phyloP scores from a whole-genome alignment of 2,329 filamentous ascomycete species.

The Talaromyces atroroseus region DNA sequence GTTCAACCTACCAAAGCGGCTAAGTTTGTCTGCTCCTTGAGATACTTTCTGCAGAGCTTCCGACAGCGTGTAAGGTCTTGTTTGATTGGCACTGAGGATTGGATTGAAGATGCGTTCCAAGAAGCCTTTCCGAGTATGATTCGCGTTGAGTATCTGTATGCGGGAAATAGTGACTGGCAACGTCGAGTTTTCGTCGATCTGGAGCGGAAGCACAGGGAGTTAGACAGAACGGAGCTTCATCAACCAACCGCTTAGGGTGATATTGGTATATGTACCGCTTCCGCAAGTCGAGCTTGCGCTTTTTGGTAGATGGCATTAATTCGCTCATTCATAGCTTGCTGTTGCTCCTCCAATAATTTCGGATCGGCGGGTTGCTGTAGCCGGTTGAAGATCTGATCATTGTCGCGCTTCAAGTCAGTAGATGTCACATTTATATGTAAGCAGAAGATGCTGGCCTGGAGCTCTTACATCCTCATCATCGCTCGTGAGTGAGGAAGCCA shows the following conservation, averaged over 20 bases:
- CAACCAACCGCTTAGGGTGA: not conserved
- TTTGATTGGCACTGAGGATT: constrained; percentile 63
- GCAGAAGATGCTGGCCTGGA: not conserved
- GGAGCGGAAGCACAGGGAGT: constrained; percentile 7
- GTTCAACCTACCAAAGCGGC: constrained; percentile 63
- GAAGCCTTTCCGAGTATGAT: constrained; percentile 76
- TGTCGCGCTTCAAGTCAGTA: not conserved
- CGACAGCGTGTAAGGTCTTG: constrained; percentile 67
- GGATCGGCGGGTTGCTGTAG: constrained; percentile 51
- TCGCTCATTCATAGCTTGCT: constrained; percentile 56
- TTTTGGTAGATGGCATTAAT: constrained; percentile 55
- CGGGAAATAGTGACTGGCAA: constrained; percentile 84
- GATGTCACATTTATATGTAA: not conserved
- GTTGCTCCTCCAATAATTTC: constrained; percentile 53
- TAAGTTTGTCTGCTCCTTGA: constrained; percentile 65
- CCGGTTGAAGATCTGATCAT: constrained; percentile 30
- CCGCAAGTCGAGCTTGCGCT: constrained; percentile 57
- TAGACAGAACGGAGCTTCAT: constrained; percentile 11
- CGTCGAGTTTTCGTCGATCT: constrained; percentile 77
- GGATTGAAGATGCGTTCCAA: constrained; percentile 76
- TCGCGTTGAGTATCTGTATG: constrained; percentile 74
- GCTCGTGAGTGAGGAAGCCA: constrained; percentile 38
- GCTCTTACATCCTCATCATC: constrained; percentile 38
- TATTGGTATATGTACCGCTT: constrained; percentile 51
- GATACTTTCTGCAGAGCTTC: constrained; percentile 72